phyloP scores from a whole-genome alignment of 1,139 yeast species.

The Sugiyamaella castrensis region DNA sequence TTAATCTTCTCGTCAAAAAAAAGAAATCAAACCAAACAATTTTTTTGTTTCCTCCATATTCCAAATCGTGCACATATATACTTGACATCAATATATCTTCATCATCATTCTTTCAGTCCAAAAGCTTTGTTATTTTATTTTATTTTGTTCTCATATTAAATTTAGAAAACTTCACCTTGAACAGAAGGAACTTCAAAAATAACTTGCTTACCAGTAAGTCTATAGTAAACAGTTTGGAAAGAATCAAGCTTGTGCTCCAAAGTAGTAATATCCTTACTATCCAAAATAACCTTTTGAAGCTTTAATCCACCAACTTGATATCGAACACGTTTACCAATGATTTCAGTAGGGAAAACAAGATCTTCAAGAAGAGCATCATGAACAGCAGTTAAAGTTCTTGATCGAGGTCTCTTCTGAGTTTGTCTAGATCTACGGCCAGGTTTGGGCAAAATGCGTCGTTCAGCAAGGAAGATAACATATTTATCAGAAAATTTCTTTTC shows the following conservation, averaged over 20 bases:
- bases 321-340: constrained; percentile 98
- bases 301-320: constrained; percentile 99
- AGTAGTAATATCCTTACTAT: constrained; percentile 95
- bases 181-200: constrained; percentile 87
- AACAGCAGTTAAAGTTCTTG: constrained; percentile 98
- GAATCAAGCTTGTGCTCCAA: constrained; percentile 99
- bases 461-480: constrained; percentile 98
- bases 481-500: constrained; percentile 99
- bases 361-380: constrained; percentile 99
- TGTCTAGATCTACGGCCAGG: constrained; percentile 75
- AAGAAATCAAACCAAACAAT: neutral
- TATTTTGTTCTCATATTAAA: constrained; percentile 14
- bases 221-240: constrained; percentile 97
- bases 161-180: constrained; percentile 62
- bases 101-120: too few relatives aligned
- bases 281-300: constrained; percentile 96
- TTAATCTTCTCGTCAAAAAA: neutral
- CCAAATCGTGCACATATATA: too few relatives aligned
- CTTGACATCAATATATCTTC: too few relatives aligned
- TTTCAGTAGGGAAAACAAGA: constrained; percentile 99
- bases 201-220: constrained; percentile 99
- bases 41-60: neutral
- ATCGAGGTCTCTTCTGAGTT: constrained; percentile 99
- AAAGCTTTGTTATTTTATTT: constrained; percentile 1
- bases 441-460: constrained; percentile 99